Percentiles rank a stretch among this genome's conserved stretches.
Conservation (phyloP, 352 stramenopile genomes). For the Halophytophthora batemanensis region DNA sequence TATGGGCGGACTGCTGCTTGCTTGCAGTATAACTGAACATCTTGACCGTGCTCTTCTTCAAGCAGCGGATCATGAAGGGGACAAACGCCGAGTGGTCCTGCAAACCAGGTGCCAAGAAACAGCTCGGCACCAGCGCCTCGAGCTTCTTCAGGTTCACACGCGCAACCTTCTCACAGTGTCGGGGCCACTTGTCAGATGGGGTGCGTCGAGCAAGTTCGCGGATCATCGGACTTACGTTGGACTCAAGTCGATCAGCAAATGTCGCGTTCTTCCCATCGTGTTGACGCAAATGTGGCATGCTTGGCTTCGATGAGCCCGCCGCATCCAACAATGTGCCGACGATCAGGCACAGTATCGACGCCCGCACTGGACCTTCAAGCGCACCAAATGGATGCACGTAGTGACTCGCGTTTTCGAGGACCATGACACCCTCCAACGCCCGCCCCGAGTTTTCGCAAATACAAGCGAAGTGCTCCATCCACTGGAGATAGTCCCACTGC, state of each 20-base stretch:
- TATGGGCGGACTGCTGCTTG: constrained; percentile 16
- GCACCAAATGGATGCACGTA: constrained; percentile 26
- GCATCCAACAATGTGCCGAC: constrained; percentile 23
- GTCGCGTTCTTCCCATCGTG: background rate
- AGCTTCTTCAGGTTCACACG: constrained; percentile 39
- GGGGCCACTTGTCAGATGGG: constrained; percentile 6
- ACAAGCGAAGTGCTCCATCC: constrained; percentile 58
- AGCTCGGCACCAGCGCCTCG: constrained; percentile 13
- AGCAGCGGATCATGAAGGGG: constrained; percentile 32
- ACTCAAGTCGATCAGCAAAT: constrained; percentile 16
- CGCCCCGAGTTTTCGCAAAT: constrained; percentile 36
- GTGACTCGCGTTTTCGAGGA: constrained; percentile 33
- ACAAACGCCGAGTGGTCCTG: constrained; percentile 15
- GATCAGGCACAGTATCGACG: constrained; percentile 23
- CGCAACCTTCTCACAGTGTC: constrained; percentile 32
- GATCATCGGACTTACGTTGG: constrained; percentile 16
- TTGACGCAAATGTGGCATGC: background rate
- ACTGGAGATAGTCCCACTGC: constrained; percentile 54
- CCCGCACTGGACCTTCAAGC: constrained; percentile 11
- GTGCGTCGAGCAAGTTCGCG: constrained; percentile 16
- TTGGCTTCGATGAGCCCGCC: constrained; percentile 11
- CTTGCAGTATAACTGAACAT: constrained; percentile 39
- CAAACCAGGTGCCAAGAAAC: constrained; percentile 6
- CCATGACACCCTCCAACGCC: constrained; percentile 29
- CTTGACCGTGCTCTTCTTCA: constrained; percentile 43